These are phyloP conservation scores for Cardamine resedifolia DNA, from an alignment of 345 rosid genomes.

Conservation along the genomic window DNA sequence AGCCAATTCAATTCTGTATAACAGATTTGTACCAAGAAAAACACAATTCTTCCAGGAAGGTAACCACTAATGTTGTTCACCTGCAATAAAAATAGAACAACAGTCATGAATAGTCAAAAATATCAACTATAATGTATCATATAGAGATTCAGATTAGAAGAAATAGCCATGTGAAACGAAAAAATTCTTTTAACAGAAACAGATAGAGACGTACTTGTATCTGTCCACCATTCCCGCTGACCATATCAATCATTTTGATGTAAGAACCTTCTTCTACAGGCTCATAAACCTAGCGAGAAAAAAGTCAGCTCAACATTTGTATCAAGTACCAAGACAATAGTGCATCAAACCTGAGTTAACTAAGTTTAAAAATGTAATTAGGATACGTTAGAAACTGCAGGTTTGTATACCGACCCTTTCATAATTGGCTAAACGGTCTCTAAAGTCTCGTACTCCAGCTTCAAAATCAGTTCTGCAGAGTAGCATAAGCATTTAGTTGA, in stretches of 20 bases:
- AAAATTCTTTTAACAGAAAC: background rate
- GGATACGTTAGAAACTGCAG: conserved; percentile 22
- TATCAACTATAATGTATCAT: background rate
- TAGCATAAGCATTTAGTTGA: conserved; percentile 35
- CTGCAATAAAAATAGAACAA: conserved; percentile 46
- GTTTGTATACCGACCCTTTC: conserved; percentile 58
- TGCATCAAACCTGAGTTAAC: conserved; percentile 8
- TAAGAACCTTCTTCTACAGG: conserved; percentile 99
- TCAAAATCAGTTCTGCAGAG: conserved; percentile 84
- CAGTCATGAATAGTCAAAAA: conserved; percentile 19
- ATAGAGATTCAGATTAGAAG: background rate
- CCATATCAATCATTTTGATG: conserved; percentile 99
- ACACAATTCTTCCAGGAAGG: conserved; percentile 97
- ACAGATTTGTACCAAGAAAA: conserved; percentile 76
- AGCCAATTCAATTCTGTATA: background rate
- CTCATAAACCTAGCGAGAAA: conserved; percentile 78
- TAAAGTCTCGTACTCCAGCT: conserved; percentile 86
- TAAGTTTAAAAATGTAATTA: conserved; percentile 18
- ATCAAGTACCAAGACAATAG: conserved; percentile 16
- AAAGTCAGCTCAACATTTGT: conserved; percentile 18
- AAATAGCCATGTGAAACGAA: background rate
- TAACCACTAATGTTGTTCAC: conserved; percentile 98
- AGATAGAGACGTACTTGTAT: conserved; percentile 57
- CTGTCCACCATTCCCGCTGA: conserved; percentile 93
- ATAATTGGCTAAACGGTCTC: conserved; percentile 80